phyloP scores from a whole-genome alignment of 108 stramenopile species.

The Epipyxis sp. region DNA sequence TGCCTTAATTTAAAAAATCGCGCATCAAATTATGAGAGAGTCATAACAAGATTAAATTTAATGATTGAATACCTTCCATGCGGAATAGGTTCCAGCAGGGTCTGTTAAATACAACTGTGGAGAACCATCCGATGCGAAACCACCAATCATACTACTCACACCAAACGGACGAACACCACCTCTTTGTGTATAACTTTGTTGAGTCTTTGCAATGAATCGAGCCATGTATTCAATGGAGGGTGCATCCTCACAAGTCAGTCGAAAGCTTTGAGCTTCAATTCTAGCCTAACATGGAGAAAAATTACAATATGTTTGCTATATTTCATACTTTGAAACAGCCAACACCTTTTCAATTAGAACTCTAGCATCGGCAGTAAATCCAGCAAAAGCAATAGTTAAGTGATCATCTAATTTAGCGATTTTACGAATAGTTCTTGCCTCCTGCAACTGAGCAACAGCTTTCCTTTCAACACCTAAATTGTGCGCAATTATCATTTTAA shows the following conservation, averaged over 20 bases:
- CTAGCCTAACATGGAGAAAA: conserved; percentile 42
- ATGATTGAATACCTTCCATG: conserved; percentile 90
- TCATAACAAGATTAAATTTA: not conserved
- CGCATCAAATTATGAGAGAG: not conserved
- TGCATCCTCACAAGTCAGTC: conserved; percentile 96
- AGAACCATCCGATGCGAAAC: conserved; percentile 62
- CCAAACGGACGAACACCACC: conserved; percentile 99
- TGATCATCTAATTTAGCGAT: conserved; percentile 91
- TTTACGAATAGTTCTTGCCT: conserved; percentile 96
- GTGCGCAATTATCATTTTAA: too few relatives aligned
- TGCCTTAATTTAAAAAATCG: conserved; percentile 45
- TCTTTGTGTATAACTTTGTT: conserved; percentile 98
- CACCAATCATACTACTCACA: conserved; percentile 71
- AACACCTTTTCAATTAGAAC: conserved; percentile 89
- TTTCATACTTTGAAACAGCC: conserved; percentile 2
- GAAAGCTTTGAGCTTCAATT: conserved; percentile 93
- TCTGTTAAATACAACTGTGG: conserved; percentile 91
- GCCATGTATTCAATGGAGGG: conserved; percentile 96
- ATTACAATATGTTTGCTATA: not conserved
- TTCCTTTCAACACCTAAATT: conserved; percentile 97
- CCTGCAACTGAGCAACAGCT: conserved; percentile 89
- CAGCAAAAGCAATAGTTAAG: conserved; percentile 94
- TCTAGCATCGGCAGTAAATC: conserved; percentile 98
- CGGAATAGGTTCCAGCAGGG: conserved; percentile 93
- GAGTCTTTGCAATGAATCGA: conserved; percentile 89